Conservation (phyloP, 164 flowering plant genomes). For the Vitis rotundifolia region DNA sequence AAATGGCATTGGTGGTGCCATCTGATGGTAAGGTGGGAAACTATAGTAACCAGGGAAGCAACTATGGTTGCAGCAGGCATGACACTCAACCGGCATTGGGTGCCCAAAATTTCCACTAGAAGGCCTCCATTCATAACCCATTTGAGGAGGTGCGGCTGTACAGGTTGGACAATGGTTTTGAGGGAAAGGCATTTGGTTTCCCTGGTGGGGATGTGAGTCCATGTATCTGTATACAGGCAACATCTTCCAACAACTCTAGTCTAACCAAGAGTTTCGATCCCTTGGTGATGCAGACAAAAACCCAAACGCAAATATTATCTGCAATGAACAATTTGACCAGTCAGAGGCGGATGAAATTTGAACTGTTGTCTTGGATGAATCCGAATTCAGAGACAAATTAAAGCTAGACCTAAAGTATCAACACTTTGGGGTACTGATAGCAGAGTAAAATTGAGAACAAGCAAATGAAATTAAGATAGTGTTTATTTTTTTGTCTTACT, state of each 20-base stretch:
- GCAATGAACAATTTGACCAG: not conserved
- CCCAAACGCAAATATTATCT: not conserved
- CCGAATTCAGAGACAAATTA: too few species aligned
- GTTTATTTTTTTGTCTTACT: too few species aligned
- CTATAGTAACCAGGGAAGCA: conserved; percentile 25
- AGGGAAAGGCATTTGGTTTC: conserved; percentile 18
- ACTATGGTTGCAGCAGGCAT: conserved; percentile 38
- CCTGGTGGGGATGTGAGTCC: conserved; percentile 29
- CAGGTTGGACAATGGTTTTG: conserved; percentile 24
- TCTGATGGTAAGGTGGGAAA: conserved; percentile 35
- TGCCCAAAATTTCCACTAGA: conserved; percentile 26
- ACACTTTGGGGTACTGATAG: too few species aligned
- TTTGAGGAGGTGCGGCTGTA: conserved; percentile 24
- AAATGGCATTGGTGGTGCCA: conserved; percentile 20
- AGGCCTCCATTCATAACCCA: conserved; percentile 28
- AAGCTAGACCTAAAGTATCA: too few species aligned
- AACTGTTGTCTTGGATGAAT: too few species aligned
- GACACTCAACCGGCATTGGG: conserved; percentile 25
- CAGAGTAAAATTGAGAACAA: too few species aligned
- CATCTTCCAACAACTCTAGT: conserved; percentile 21
- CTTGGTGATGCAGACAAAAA: not conserved
- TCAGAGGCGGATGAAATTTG: too few species aligned
- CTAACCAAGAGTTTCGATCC: not conserved
- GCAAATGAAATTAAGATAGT: too few species aligned
- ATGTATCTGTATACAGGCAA: conserved; percentile 28